Evolutionary conservation across 2,329 filamentous ascomycete genomes (phyloP).

Genomic region (Exophiala lecanii-corni): DNA sequence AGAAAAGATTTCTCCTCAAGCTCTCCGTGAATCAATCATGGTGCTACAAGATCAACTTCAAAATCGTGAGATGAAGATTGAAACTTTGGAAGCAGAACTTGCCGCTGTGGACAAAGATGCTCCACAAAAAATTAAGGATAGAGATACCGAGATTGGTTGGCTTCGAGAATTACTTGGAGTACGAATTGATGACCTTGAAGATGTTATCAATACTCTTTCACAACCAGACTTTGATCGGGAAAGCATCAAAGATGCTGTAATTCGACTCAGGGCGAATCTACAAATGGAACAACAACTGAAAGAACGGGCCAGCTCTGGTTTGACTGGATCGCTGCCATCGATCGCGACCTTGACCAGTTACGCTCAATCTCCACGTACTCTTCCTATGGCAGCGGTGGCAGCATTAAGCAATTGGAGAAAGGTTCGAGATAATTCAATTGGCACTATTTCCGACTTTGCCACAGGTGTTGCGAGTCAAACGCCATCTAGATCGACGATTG

Average conservation of each 20-base stretch:
- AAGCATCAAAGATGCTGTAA: constrained; percentile 80
- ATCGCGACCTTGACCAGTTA: constrained; percentile 72
- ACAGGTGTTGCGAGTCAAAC: constrained; percentile 40
- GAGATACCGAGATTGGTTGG: constrained; percentile 92
- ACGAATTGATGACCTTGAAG: constrained; percentile 82
- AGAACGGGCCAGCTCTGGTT: constrained; percentile 74
- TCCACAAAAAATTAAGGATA: constrained; percentile 77
- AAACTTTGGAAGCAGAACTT: constrained; percentile 72
- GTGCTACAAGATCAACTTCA: constrained; percentile 96
- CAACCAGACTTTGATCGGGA: constrained; percentile 71
- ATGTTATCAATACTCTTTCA: constrained; percentile 78
- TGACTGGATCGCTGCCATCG: constrained; percentile 63
- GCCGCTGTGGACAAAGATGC: constrained; percentile 69
- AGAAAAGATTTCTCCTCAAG: constrained; percentile 89
- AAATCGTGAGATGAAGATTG: constrained; percentile 84
- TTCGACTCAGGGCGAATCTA: constrained; percentile 86
- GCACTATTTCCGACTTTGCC: constrained; percentile 34
- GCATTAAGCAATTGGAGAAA: constrained; percentile 96
- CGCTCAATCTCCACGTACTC: constrained; percentile 68
- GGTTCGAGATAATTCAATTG: constrained; percentile 51
- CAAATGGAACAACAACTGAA: constrained; percentile 98
- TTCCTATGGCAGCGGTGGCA: constrained; percentile 84
- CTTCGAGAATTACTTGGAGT: constrained; percentile 88
- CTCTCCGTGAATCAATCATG: constrained; percentile 90
- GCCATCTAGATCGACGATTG: constrained; percentile 54